Evolutionary conservation across 169 alveolate species (phyloP), one percentile per base, ranked within the genome.

Genomic region (Perkinsus chesapeaki): DNA sequence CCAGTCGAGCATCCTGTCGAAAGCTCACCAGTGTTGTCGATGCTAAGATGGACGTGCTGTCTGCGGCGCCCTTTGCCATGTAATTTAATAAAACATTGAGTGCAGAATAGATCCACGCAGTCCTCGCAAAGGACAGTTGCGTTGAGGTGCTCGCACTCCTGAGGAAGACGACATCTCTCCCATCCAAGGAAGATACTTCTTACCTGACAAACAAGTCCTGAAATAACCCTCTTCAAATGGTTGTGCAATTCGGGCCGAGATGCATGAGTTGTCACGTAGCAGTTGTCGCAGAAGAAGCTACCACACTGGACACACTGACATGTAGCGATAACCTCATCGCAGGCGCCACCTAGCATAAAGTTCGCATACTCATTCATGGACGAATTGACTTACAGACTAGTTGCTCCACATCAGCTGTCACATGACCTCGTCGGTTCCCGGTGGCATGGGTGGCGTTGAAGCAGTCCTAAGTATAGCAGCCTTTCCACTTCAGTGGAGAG

Each of bases 391-490:
- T 47, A 47, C 48, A 91, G 39, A 39, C 92, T 34, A 34, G 39
- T 16, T 37, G 93, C 91, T 94, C 95, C 82, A 94, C 95, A 39
- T 94, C 95, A 0, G 93, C 91, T 0, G 93, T 94, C 73, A 94
- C 92, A 91, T 94, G 95, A 39, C 94, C 95, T 7, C 95, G 93
- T 23, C 95, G 91, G 73, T 94, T 94, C 39, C 95, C 95, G 3
- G 95, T 94, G 48, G 95, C 95, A 48, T 94, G 95, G 12, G 95
- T 94, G 38, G 94, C 91, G 36, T 94, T 94, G 94, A 92, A 94
- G 94, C 95, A 94, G 39, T 94, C 95, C 93, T 93, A 19, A 47
- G n/a, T n/a, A n/a, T n/a, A n/a, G n/a, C n/a, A n/a, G n/a, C n/a
- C n/a, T n/a, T n/a, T n/a, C n/a, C n/a, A n/a, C n/a, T n/a, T n/a